Conservation (phyloP, 768 basidiomycete species). For the Boletus insuetus region DNA sequence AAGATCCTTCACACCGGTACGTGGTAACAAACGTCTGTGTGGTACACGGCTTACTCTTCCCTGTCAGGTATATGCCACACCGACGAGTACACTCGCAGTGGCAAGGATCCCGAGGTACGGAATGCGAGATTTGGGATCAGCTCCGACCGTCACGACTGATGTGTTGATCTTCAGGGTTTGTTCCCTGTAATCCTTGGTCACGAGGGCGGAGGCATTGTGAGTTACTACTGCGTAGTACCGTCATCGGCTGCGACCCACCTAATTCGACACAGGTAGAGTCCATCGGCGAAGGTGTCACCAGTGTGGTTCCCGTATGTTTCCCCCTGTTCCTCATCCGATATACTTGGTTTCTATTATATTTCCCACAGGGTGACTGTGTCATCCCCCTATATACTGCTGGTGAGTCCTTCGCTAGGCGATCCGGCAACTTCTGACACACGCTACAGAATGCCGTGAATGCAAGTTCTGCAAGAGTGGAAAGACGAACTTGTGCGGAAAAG, state of each 20-base stretch:
- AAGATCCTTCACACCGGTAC: constrained; percentile 87
- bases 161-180: constrained; percentile 51
- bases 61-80: constrained; percentile 88
- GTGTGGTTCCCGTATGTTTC: constrained; percentile 51
- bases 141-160: background rate
- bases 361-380: constrained; percentile 83
- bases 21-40: constrained; percentile 14
- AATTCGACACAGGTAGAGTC: constrained; percentile 77
- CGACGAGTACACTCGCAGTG: constrained; percentile 95
- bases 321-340: background rate
- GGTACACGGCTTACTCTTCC: constrained; percentile 2
- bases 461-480: constrained; percentile 99
- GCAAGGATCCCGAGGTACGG: constrained; percentile 88
- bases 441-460: constrained; percentile 86
- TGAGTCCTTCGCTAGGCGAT: constrained; percentile 26
- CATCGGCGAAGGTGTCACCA: constrained; percentile 94
- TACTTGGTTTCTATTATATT: background rate
- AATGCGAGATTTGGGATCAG: constrained; percentile 2
- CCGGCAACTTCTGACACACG: background rate
- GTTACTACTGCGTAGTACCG: constrained; percentile 26
- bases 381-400: constrained; percentile 96
- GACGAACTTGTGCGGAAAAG: constrained; percentile 97
- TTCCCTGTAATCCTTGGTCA: constrained; percentile 95
- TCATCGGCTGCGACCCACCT: background rate
- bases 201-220: constrained; percentile 87